A percentile compares a stretch with the other conserved stretches of the same genome.
These are phyloP conservation scores for Beta vulgaris DNA, from an alignment of 148 eudicot genomes.

Conservation along the genomic window DNA sequence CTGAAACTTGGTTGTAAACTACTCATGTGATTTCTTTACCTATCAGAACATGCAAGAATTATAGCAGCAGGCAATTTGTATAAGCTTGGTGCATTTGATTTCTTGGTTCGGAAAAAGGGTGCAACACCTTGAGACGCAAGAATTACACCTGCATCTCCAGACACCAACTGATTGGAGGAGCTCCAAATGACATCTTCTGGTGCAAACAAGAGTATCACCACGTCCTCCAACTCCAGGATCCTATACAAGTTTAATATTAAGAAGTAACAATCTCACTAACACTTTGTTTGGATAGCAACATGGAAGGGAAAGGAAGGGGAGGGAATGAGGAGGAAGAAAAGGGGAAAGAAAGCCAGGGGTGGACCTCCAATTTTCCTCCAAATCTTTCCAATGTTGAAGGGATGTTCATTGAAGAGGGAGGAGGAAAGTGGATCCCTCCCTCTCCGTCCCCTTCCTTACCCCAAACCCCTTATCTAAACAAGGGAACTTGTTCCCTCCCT, in stretches of 20 bases:
- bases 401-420: no score
- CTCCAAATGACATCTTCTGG: conserved; percentile 8
- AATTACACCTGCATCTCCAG: conserved; percentile 6
- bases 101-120: conserved; percentile 6
- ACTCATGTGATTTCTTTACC: conserved; percentile 1
- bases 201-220: conserved; percentile 7
- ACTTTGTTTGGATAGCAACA: no score
- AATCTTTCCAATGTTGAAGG: no score
- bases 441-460: no score
- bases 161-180: not conserved
- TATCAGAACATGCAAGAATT: conserved; percentile 13
- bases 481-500: no score
- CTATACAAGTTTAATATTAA: not conserved
- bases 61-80: conserved; percentile 6
- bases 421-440: no score
- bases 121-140: conserved; percentile 13
- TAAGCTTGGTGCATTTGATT: conserved; percentile 6
- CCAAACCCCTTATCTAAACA: no score
- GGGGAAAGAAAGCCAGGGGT: no score
- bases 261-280: not conserved
- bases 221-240: conserved; percentile 12
- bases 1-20: not conserved
- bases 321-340: no score
- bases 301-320: no score
- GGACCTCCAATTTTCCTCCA: no score